Conservation (phyloP, 192 early-diverging fungal species). For the Funneliformis mosseae region DNA sequence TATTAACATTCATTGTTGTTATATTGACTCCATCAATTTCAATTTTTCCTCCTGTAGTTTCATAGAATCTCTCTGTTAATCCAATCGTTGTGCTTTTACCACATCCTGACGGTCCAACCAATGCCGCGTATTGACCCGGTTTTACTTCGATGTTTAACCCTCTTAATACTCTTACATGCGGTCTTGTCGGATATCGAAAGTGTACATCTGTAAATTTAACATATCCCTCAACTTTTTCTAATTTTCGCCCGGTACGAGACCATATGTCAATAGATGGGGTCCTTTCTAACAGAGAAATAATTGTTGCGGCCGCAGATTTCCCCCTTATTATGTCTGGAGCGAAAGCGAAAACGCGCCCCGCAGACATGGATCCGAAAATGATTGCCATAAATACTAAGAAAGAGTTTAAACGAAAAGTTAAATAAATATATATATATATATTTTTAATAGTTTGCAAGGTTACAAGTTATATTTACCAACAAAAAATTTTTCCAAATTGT, state of each 20-base stretch:
- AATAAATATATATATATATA: too few relatives aligned
- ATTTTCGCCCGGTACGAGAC: conserved; percentile 37
- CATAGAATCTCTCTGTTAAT: conserved; percentile 61
- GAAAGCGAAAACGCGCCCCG: conserved; percentile 53
- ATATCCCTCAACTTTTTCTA: conserved; percentile 39
- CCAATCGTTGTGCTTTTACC: conserved; percentile 69
- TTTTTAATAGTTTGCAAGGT: too few relatives aligned
- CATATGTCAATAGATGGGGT: conserved; percentile 48
- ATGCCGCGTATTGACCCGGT: conserved; percentile 69
- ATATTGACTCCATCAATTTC: conserved; percentile 48
- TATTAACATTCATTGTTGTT: conserved; percentile 46
- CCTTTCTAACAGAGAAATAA: conserved; percentile 54
- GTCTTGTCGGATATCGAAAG: conserved; percentile 62
- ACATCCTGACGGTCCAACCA: conserved; percentile 77
- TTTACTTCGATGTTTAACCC: conserved; percentile 57
- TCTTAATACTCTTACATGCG: conserved; percentile 62
- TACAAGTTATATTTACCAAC: background rate
- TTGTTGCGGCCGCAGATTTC: conserved; percentile 55
- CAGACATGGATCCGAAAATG: conserved; percentile 40
- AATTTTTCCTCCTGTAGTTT: conserved; percentile 47
- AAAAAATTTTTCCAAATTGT: conserved; percentile 32
- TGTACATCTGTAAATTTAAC: conserved; percentile 41
- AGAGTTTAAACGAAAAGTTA: background rate
- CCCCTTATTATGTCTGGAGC: conserved; percentile 63
- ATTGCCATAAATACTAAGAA: conserved; percentile 42